Percentiles rank a stretch among this genome's conserved stretches.
Conservation (phyloP, 257 asterid species). For the Capsicum rhomboideum region DNA sequence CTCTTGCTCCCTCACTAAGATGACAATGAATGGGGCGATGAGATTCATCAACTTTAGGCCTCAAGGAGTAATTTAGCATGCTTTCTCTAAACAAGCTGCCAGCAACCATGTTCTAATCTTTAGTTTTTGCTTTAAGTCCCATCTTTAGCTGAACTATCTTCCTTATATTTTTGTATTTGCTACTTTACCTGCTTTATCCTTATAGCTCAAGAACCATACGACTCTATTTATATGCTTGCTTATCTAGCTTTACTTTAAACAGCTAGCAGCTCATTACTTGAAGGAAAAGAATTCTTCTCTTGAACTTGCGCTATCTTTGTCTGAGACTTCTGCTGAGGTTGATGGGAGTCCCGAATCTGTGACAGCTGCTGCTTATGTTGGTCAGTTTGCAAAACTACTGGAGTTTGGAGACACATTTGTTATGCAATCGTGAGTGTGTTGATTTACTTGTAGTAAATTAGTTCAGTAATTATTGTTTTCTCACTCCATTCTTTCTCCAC, state of each 20-base stretch:
- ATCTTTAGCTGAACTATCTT: not conserved
- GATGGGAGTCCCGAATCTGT: slow-evolving; percentile 75
- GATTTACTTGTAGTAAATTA: not conserved
- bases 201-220: not conserved
- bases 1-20: not conserved
- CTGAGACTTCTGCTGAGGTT: slow-evolving; percentile 45
- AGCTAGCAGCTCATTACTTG: slow-evolving; percentile 89
- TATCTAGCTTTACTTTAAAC: slow-evolving; percentile 20
- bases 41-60: not conserved
- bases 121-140: not conserved
- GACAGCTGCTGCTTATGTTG: slow-evolving; percentile 62
- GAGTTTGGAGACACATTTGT: slow-evolving; percentile 55
- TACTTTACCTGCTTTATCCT: not conserved
- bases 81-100: not conserved
- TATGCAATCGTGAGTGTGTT: slow-evolving; percentile 68
- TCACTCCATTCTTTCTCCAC: not conserved
- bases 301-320: slow-evolving; percentile 75
- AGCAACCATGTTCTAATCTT: not conserved
- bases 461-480: not conserved
- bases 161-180: not conserved
- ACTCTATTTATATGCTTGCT: not conserved
- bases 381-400: slow-evolving; percentile 85
- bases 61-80: not conserved
- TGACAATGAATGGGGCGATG: not conserved
- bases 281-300: slow-evolving; percentile 63